Evolutionary conservation across 768 basidiomycete species (phyloP).

Genomic region (Heimioporus sp.): DNA sequence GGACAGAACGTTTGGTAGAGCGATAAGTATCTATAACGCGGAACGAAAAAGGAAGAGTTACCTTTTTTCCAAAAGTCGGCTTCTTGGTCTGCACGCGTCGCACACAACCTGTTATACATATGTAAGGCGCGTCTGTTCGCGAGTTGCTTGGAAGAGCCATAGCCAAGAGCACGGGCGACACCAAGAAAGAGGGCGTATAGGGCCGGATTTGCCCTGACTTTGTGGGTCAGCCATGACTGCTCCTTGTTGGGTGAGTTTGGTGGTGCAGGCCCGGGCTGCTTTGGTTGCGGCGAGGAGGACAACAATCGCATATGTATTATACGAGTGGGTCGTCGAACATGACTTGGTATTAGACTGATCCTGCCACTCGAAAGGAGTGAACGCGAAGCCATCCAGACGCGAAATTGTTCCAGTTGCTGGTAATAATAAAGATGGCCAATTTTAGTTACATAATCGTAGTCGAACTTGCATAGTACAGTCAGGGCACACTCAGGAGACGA

Average conservation of each 20-base stretch:
- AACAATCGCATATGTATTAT: conserved; percentile 8
- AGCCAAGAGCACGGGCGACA: conserved; percentile 54
- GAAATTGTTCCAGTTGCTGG: background rate
- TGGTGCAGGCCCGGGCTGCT: conserved; percentile 5
- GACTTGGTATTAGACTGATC: conserved; percentile 1
- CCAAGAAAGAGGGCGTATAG: conserved; percentile 45
- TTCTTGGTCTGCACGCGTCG: conserved; percentile 57
- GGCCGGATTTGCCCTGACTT: conserved; percentile 48
- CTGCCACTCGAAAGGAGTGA: conserved; percentile 9
- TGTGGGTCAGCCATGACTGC: conserved; percentile 55
- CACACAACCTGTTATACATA: conserved; percentile 58
- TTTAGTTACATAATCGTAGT: conserved; percentile 8
- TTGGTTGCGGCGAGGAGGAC: conserved; percentile 6
- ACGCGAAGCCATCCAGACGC: conserved; percentile 12
- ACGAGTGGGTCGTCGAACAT: conserved; percentile 5
- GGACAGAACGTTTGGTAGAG: background rate
- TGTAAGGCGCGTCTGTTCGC: conserved; percentile 57
- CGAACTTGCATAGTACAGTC: too few relatives aligned
- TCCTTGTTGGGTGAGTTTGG: conserved; percentile 9
- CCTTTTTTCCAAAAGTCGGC: conserved; percentile 63
- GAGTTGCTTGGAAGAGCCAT: conserved; percentile 57
- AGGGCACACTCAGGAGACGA: too few relatives aligned
- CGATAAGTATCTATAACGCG: too few relatives aligned
- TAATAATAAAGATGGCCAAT: background rate
- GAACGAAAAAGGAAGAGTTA: conserved; percentile 17